Evolutionary conservation across 768 basidiomycete species (phyloP).

Genomic region (Phanerodontia chrysosporium): DNA sequence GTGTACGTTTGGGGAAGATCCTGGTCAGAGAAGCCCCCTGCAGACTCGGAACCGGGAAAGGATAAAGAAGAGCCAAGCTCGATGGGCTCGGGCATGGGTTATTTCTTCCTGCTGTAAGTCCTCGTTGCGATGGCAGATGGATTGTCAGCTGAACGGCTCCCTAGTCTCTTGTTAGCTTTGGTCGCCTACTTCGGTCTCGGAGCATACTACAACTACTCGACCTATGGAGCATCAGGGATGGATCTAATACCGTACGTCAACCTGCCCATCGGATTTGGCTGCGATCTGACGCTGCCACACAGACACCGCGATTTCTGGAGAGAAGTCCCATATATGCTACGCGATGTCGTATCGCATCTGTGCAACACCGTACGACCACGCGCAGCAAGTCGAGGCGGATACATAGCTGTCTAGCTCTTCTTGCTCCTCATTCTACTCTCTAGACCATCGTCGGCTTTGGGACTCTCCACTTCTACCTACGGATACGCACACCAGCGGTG

Average conservation of each 20-base stretch:
- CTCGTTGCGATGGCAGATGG: too few species aligned
- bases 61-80: conserved; percentile 16
- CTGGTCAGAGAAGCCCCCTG: conserved; percentile 22
- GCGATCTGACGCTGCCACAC: background rate
- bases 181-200: conserved; percentile 71
- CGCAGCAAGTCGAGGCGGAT: conserved; percentile 63
- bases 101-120: conserved; percentile 82
- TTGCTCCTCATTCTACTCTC: background rate
- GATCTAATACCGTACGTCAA: conserved; percentile 78
- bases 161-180: conserved; percentile 62
- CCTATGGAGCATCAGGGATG: conserved; percentile 77
- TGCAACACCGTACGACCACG: conserved; percentile 70
- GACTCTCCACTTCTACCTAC: background rate
- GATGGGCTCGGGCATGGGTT: conserved; percentile 75
- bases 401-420: conserved; percentile 52
- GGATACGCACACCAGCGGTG: background rate
- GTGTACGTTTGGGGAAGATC: conserved; percentile 38
- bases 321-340: conserved; percentile 83
- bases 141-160: background rate
- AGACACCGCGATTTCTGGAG: conserved; percentile 90
- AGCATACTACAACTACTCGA: conserved; percentile 84
- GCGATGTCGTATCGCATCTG: conserved; percentile 72
- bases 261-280: conserved; percentile 7
- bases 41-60: conserved; percentile 21
- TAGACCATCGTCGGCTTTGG: background rate